Percentiles rank a stretch among this genome's conserved stretches.
Evolutionary conservation across 768 basidiomycete genomes (phyloP).

Genomic region (Cyclocybe cylindracea): DNA sequence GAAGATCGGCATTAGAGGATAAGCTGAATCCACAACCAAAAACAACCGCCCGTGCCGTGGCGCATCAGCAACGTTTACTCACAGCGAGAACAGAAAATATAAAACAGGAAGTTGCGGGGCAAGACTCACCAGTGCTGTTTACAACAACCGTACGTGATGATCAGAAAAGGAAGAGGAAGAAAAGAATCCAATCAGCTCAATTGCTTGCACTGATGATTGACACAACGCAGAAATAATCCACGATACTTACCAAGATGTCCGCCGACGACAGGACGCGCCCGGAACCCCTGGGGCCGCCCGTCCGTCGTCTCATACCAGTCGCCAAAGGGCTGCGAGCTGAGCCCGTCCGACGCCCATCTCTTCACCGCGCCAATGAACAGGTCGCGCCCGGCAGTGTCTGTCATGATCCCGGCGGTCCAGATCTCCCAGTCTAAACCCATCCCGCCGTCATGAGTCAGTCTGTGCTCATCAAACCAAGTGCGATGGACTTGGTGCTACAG

Average conservation of each 20-base stretch:
- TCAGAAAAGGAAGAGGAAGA: neutral
- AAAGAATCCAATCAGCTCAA: too few relatives aligned
- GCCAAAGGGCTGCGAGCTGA: slow-evolving; percentile 38
- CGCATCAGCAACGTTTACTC: too few relatives aligned
- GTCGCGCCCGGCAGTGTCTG: slow-evolving; percentile 45
- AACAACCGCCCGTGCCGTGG: too few relatives aligned
- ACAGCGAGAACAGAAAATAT: too few relatives aligned
- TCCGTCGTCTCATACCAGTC: slow-evolving; percentile 61
- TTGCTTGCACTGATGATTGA: too few relatives aligned
- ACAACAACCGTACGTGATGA: neutral
- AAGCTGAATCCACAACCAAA: too few relatives aligned
- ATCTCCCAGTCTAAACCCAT: slow-evolving; percentile 54
- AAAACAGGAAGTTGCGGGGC: neutral
- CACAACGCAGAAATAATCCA: neutral
- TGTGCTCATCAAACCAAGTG: neutral
- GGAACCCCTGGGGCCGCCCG: slow-evolving; percentile 49
- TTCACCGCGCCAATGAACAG: slow-evolving; percentile 51
- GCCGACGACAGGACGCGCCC: slow-evolving; percentile 58
- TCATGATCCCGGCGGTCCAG: slow-evolving; percentile 55
- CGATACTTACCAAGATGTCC: slow-evolving; percentile 47
- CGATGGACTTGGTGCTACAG: neutral
- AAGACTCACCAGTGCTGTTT: slow-evolving; percentile 3
- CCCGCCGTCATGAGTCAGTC: neutral
- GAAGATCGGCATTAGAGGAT: too few relatives aligned
- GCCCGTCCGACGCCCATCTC: slow-evolving; percentile 48